Conservation (phyloP, 139 green algal genomes). For the Asterochloris sp. region DNA sequence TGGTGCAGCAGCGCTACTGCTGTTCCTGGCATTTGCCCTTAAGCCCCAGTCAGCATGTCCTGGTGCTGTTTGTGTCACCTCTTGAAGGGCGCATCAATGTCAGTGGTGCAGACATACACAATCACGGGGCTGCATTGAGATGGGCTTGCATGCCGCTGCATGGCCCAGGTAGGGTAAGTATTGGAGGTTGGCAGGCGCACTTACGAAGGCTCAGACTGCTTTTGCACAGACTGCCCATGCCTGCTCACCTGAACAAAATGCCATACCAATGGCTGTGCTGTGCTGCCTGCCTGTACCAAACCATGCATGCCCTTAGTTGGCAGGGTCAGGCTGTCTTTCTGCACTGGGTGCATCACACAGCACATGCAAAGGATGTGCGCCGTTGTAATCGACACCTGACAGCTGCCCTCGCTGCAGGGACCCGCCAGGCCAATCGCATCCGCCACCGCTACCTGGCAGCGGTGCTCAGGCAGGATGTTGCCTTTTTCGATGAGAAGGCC, state of each 20-base stretch:
- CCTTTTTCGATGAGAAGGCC: conserved; percentile 75
- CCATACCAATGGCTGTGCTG: neutral
- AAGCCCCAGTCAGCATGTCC: too few species aligned
- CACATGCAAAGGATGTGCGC: neutral
- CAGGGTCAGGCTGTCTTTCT: neutral
- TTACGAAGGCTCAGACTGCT: too few species aligned
- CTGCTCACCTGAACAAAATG: neutral
- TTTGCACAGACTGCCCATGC: neutral
- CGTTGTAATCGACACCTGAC: neutral
- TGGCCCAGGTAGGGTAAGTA: too few species aligned
- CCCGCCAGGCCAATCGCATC: conserved; percentile 25
- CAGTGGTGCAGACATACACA: too few species aligned
- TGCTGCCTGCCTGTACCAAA: neutral
- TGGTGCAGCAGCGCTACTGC: too few species aligned
- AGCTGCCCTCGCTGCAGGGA: neutral
- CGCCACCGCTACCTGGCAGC: conserved; percentile 46
- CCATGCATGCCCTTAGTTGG: neutral
- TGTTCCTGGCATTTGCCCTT: too few species aligned
- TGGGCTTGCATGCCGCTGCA: too few species aligned
- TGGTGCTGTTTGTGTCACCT: too few species aligned
- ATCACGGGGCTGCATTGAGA: too few species aligned
- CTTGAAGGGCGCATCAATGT: too few species aligned
- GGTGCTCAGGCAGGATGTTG: conserved; percentile 78
- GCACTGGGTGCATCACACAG: conserved; percentile 21
- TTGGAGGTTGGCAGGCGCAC: too few species aligned